Conservation (phyloP, 768 basidiomycete genomes). For the Mycena venus region DNA sequence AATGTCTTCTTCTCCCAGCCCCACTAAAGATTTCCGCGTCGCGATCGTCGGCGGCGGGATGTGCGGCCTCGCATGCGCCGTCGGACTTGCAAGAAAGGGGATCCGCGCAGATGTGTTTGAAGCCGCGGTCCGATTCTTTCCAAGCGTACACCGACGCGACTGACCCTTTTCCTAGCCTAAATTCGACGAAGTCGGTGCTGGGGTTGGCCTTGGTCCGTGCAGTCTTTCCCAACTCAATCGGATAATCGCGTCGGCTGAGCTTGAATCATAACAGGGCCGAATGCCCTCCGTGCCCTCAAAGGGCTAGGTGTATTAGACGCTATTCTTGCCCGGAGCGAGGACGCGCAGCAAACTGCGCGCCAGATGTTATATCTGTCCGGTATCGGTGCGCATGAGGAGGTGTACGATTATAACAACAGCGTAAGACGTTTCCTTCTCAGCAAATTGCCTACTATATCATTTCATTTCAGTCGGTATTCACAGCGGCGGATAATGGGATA, state of each 20-base stretch:
- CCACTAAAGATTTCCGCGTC: constrained; percentile 57
- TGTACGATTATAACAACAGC: constrained; percentile 51
- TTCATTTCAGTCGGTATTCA: constrained; percentile 44
- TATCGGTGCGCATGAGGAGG: constrained; percentile 52
- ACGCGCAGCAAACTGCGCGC: constrained; percentile 44
- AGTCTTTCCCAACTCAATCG: too few species aligned
- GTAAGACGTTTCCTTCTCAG: constrained; percentile 42
- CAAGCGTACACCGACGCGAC: not conserved
- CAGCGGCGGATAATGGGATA: constrained; percentile 52
- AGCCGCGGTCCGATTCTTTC: constrained; percentile 56
- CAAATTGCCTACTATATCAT: not conserved
- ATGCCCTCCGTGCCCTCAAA: constrained; percentile 60
- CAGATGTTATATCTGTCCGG: constrained; percentile 61
- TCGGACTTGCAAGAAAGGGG: constrained; percentile 56
- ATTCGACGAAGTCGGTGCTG: constrained; percentile 69
- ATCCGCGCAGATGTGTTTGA: constrained; percentile 66
- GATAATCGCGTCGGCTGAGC: not conserved
- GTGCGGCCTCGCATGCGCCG: constrained; percentile 64
- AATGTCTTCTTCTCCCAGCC: not conserved
- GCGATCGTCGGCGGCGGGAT: constrained; percentile 71
- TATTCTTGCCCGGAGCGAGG: constrained; percentile 54
- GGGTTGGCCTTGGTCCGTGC: constrained; percentile 61
- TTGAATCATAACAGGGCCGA: constrained; percentile 53
- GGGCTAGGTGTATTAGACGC: constrained; percentile 59
- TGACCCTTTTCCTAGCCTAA: constrained; percentile 48